A percentile compares a stretch with the other conserved stretches of the same genome.
phyloP scores from a whole-genome alignment of 2,329 filamentous ascomycete genomes.

The Paecilomyces dactylethromorphus region DNA sequence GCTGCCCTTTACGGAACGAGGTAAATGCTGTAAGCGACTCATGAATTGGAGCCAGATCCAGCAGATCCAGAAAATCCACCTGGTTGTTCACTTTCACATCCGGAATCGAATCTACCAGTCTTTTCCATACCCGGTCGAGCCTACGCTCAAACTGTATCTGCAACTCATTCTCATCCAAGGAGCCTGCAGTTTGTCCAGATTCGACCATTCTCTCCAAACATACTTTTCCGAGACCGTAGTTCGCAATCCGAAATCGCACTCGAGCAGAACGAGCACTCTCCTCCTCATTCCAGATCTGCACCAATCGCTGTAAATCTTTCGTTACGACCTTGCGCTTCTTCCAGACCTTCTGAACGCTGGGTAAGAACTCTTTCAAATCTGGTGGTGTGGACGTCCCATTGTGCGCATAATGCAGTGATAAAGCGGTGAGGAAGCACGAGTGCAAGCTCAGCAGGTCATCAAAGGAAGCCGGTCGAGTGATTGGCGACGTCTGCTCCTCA shows the following conservation, averaged over 20 bases:
- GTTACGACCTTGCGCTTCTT: conserved; percentile 61
- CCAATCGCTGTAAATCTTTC: conserved; percentile 59
- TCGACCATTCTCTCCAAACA: conserved; percentile 26
- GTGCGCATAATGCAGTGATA: conserved; percentile 64
- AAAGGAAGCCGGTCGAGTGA: conserved; percentile 20
- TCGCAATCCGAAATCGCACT: conserved; percentile 30
- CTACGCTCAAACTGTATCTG: conserved; percentile 45
- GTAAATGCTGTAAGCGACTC: conserved; percentile 30
- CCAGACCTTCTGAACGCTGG: conserved; percentile 62
- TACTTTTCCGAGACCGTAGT: conserved; percentile 34
- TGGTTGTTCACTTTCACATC: conserved; percentile 30
- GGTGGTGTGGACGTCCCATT: conserved; percentile 57
- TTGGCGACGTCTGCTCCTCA: conserved; percentile 13
- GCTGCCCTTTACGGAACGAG: conserved; percentile 32
- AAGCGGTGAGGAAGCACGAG: conserved; percentile 59
- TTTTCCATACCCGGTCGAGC: conserved; percentile 40
- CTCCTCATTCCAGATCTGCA: conserved; percentile 53
- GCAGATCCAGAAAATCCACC: conserved; percentile 25
- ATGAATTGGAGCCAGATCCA: conserved; percentile 28
- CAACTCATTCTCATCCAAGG: conserved; percentile 40
- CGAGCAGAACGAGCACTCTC: conserved; percentile 9
- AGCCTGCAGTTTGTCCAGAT: conserved; percentile 6
- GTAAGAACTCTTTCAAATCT: conserved; percentile 56
- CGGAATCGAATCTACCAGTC: conserved; percentile 30
- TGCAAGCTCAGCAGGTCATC: conserved; percentile 58